Evolutionary conservation across 108 stramenopile species (phyloP).

Genomic region (Discostella stelligeroides): DNA sequence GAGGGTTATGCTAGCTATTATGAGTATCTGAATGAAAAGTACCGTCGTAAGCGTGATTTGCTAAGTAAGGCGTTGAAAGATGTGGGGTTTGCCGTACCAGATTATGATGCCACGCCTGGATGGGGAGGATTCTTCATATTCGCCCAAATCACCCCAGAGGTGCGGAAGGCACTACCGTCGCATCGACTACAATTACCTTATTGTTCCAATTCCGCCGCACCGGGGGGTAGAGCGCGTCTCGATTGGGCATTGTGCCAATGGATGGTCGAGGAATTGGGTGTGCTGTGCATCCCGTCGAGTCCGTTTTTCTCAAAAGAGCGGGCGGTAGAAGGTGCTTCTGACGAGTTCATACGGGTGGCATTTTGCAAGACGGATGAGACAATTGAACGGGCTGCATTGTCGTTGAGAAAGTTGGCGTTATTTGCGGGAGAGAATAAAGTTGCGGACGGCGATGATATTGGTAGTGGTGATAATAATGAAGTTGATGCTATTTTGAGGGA

Average conservation of each 20-base stretch:
- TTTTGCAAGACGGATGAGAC: conserved; percentile 97
- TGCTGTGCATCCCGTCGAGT: conserved; percentile 94
- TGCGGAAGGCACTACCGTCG: conserved; percentile 54
- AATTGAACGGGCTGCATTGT: conserved; percentile 80
- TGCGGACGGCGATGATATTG: background rate
- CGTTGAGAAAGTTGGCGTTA: conserved; percentile 45
- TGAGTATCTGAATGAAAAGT: conserved; percentile 73
- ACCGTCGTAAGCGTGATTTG: conserved; percentile 84
- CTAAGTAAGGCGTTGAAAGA: conserved; percentile 65
- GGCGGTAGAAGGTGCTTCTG: conserved; percentile 67
- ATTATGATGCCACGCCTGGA: conserved; percentile 76
- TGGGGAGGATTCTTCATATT: conserved; percentile 97
- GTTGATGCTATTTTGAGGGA: background rate
- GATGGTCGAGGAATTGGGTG: conserved; percentile 89
- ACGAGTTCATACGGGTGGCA: conserved; percentile 91
- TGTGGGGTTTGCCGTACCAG: conserved; percentile 81
- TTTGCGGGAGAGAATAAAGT: background rate
- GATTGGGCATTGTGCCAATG: conserved; percentile 94
- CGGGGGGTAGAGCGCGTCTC: conserved; percentile 68
- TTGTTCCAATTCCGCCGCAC: conserved; percentile 69
- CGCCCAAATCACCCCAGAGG: conserved; percentile 77
- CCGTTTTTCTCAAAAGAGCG: conserved; percentile 87
- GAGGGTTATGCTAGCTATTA: conserved; percentile 78
- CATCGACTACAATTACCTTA: conserved; percentile 43
- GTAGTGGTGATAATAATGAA: background rate